Conservation (phyloP, 441 rosid genomes). For the Rhodomyrtus psidioides region DNA sequence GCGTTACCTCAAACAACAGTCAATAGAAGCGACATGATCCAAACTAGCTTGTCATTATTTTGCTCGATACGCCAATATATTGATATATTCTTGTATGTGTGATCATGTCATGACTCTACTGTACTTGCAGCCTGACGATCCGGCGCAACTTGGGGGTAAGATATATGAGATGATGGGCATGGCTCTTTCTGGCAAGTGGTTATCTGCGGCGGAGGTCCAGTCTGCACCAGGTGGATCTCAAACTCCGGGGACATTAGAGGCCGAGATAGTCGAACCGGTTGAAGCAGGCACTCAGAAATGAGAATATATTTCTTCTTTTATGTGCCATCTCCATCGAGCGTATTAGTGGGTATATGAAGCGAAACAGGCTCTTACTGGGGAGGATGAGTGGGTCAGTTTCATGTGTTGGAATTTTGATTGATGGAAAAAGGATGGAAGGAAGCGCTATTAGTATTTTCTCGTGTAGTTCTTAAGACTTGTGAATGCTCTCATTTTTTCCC, state of each 20-base stretch:
- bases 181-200: constrained; percentile 84
- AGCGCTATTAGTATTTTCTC: background rate
- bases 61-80: background rate
- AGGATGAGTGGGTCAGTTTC: background rate
- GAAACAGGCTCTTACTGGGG: background rate
- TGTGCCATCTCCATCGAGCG: background rate
- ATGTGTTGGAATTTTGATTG: background rate
- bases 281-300: constrained; percentile 55
- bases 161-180: constrained; percentile 90
- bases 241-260: constrained; percentile 40
- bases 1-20: background rate
- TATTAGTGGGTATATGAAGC: background rate
- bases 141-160: constrained; percentile 88
- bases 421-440: background rate
- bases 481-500: background rate
- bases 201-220: constrained; percentile 15
- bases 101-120: background rate
- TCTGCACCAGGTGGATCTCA: constrained; percentile 19
- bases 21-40: background rate
- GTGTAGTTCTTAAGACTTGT: background rate
- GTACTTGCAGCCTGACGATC: constrained; percentile 73
- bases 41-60: background rate
- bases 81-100: background rate
- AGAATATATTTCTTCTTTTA: constrained; percentile 8
- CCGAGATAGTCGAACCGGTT: constrained; percentile 75